Conservation (phyloP, 2,329 filamentous ascomycete genomes). For the Chlorencoelia australis region DNA sequence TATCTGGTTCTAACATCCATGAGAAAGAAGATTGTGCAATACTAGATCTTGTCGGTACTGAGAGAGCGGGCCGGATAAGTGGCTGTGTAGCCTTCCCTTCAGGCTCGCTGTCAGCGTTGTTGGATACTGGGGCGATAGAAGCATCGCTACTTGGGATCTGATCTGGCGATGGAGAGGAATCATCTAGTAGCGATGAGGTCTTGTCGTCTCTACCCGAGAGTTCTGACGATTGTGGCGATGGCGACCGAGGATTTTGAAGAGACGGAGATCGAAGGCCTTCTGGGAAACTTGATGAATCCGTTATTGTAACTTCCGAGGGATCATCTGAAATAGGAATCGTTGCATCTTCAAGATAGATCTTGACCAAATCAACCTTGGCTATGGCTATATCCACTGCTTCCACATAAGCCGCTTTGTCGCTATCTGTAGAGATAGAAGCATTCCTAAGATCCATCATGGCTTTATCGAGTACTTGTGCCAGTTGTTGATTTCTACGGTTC, state of each 20-base stretch:
- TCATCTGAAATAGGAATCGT: constrained; percentile 38
- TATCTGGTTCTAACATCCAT: constrained; percentile 59
- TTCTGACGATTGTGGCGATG: too few species aligned
- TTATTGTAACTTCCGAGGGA: too few species aligned
- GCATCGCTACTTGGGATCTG: too few species aligned
- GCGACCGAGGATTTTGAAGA: too few species aligned
- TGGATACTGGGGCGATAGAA: too few species aligned
- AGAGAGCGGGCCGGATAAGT: constrained; percentile 29
- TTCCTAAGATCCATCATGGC: constrained; percentile 54
- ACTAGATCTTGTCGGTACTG: constrained; percentile 52
- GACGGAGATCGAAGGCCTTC: too few species aligned
- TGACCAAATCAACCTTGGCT: constrained; percentile 56
- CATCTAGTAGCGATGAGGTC: too few species aligned
- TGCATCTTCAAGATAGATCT: constrained; percentile 49
- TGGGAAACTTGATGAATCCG: too few species aligned
- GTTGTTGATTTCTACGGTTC: constrained; percentile 54
- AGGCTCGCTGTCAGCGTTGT: too few species aligned
- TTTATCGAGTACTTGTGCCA: constrained; percentile 59
- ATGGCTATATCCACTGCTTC: constrained; percentile 48
- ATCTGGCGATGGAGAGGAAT: too few species aligned
- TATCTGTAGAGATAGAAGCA: constrained; percentile 41
- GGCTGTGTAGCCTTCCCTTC: too few species aligned
- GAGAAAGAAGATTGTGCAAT: constrained; percentile 68
- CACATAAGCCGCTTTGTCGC: constrained; percentile 33
- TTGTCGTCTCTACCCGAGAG: too few species aligned